These are phyloP conservation scores for Eimeria acervulina DNA, from an alignment of 169 alveolate genomes.

Conservation along the genomic window DNA sequence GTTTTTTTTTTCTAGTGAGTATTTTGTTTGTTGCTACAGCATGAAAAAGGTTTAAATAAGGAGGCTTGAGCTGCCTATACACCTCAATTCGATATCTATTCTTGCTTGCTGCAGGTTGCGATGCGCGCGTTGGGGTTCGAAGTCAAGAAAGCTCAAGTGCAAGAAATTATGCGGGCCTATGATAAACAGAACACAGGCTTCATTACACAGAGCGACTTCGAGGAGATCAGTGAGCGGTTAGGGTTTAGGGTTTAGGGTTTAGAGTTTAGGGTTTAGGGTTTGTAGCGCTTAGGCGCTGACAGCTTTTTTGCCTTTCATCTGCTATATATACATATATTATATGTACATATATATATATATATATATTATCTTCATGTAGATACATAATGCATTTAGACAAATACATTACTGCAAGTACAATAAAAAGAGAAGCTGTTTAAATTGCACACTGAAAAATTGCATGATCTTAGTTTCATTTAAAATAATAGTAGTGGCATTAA, in stretches of 20 bases:
- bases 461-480: no score
- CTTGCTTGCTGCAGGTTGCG: constrained; percentile 94
- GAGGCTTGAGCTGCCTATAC: no score
- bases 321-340: not conserved
- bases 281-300: not conserved
- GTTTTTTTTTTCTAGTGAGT: not conserved
- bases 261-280: not conserved
- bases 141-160: constrained; percentile 97
- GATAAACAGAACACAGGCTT: constrained; percentile 90
- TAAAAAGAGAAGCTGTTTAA: not conserved
- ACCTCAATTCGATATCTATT: no score
- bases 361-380: not conserved
- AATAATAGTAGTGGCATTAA: no score
- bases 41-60: no score
- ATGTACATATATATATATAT: not conserved
- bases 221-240: constrained; percentile 81
- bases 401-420: not conserved
- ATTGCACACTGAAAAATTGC: no score
- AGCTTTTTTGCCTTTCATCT: not conserved
- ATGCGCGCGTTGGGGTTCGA: constrained; percentile 99
- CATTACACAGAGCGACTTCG: constrained; percentile 82
- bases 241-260: constrained; percentile 26
- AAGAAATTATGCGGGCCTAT: constrained; percentile 92
- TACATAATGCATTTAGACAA: not conserved
- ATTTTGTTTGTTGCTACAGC: not conserved